Evolutionary conservation across 2,329 filamentous ascomycete genomes (phyloP).

Genomic region (Sclerotiophoma versabilis): DNA sequence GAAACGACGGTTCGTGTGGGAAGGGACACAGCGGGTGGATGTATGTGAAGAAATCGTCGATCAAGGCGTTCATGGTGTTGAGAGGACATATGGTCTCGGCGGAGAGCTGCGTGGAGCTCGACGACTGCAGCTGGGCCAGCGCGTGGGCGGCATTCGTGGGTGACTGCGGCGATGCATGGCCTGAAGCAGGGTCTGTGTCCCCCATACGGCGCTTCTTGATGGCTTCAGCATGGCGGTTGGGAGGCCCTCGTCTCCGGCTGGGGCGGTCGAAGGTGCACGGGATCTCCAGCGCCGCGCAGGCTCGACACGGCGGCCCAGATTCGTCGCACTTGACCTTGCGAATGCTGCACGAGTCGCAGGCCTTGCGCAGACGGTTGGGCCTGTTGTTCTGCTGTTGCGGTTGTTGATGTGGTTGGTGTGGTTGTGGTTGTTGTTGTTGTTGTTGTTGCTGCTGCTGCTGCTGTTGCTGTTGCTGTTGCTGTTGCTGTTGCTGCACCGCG

Average conservation of each 20-base stretch:
- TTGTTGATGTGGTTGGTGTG: constrained; percentile 22
- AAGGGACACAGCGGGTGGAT: constrained; percentile 80
- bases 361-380: constrained; percentile 49
- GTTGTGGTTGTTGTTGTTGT: constrained; percentile 11
- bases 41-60: constrained; percentile 85
- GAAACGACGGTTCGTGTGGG: constrained; percentile 79
- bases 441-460: constrained; percentile 8
- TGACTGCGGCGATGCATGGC: constrained; percentile 56
- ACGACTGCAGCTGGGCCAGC: constrained; percentile 58
- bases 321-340: constrained; percentile 66
- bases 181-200: constrained; percentile 49
- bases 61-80: constrained; percentile 70
- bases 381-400: constrained; percentile 35
- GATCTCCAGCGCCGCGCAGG: constrained; percentile 70
- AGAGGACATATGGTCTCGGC: constrained; percentile 76
- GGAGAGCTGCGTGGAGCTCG: constrained; percentile 56
- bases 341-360: constrained; percentile 53
- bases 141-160: constrained; percentile 62
- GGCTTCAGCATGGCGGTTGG: constrained; percentile 71
- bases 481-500: constrained; percentile 9
- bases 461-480: constrained; percentile 1
- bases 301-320: constrained; percentile 69
- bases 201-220: constrained; percentile 68
- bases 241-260: constrained; percentile 68
- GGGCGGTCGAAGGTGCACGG: constrained; percentile 72